phyloP scores from a whole-genome alignment of 179 eudicot species.

The Pouteria campechiana region DNA sequence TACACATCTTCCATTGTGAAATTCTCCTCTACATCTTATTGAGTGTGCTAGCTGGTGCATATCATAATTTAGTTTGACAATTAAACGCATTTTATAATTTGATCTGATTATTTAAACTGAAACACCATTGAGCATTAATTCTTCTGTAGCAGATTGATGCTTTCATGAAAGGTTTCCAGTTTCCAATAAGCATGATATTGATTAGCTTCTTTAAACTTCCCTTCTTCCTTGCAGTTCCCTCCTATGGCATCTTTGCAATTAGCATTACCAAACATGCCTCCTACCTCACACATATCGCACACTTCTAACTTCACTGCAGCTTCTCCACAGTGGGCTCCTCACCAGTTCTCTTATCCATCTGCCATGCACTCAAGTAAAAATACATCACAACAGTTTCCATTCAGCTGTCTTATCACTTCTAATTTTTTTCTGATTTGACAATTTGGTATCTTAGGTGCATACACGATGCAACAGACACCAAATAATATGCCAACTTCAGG shows the following conservation, averaged over 20 bases:
- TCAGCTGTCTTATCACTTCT: slow-evolving; percentile 6
- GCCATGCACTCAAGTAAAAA: slow-evolving; percentile 31
- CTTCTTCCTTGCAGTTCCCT: slow-evolving; percentile 71
- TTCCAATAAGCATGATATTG: too few relatives aligned
- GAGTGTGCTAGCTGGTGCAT: too few relatives aligned
- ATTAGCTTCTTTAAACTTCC: too few relatives aligned
- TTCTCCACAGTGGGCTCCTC: slow-evolving; percentile 30
- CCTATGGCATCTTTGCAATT: slow-evolving; percentile 61
- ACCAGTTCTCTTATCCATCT: slow-evolving; percentile 42
- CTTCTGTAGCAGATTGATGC: too few relatives aligned
- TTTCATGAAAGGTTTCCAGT: too few relatives aligned
- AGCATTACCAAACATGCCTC: slow-evolving; percentile 42
- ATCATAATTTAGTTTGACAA: too few relatives aligned
- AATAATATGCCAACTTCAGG: slow-evolving; percentile 28
- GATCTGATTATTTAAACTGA: too few relatives aligned
- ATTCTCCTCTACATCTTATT: too few relatives aligned
- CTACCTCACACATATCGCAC: slow-evolving; percentile 34
- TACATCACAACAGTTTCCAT: slow-evolving; percentile 29
- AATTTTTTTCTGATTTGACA: background rate
- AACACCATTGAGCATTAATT: too few relatives aligned
- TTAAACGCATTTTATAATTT: too few relatives aligned
- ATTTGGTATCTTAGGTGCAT: slow-evolving; percentile 35
- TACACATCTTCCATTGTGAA: too few relatives aligned
- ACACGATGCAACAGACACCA: slow-evolving; percentile 44
- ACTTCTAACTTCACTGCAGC: slow-evolving; percentile 27